Base-by-base conservation (phyloP, 805 yeast genomes). In the Candida patagonica region DNA sequence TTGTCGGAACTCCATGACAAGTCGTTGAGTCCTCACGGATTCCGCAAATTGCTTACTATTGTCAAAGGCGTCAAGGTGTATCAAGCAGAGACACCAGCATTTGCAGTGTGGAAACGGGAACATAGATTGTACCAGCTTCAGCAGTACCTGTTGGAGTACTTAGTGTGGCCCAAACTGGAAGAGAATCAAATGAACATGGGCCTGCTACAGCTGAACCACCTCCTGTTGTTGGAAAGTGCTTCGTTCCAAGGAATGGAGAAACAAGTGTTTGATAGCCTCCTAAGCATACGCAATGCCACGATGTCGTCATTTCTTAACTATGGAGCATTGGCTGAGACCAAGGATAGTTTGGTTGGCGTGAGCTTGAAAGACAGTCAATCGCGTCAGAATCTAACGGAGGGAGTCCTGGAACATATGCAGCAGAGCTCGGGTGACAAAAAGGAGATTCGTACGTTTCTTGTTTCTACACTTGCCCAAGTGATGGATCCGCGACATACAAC, bases 281-380 rank as follows among this genome's bases (percentile, higher is more conserved):
- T 41, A 12, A 17, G 35, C 6, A 20, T 48, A 13, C 38, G 48
- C 20, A 40, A 32, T 6, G 24, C 22, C n/a, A 34, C 46, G 4
- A 24, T 39, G 3, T 30, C 50, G 20, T 38, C 42, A 17, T 26
- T 43, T 4, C 35, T 42, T 16, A 42, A 43, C 5, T 37, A 42
- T n/a, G 51, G 46, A 4, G 49, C 49, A 4, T 38, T 53, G 4
- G 38, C 49, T 6, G 49, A 47, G 31, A 44, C 57, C 1, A 40
- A 50, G 17, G 52, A 49, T 23, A 40, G 37, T 15, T 37, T 52
- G 17, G 34, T 52, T 6, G 32, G 22, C 5, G 33, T 43, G 16
- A n/a, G 27, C 4, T n/a, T 26, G 29, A 22, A 27, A 12, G 30
- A 26, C n/a, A 23, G 20, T 6, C 15, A 13, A n/a, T 30, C 38